A percentile compares a stretch with the other conserved stretches of the same genome.
These are phyloP conservation scores for Trapa incisa DNA, from an alignment of 345 rosid genomes.

Conservation along the genomic window DNA sequence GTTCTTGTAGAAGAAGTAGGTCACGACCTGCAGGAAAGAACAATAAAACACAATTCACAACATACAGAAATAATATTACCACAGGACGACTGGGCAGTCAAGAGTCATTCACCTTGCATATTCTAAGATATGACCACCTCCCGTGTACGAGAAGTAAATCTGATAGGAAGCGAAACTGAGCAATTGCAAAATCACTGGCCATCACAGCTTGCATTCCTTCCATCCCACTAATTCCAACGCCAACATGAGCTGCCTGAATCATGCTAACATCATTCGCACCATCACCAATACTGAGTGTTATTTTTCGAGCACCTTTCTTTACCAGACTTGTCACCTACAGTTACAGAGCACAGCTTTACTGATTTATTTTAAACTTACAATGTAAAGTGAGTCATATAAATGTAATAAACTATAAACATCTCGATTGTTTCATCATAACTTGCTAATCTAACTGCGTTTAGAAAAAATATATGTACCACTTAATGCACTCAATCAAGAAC, in stretches of 20 bases:
- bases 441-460: background rate
- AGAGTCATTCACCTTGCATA: constrained; percentile 69
- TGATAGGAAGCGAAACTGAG: constrained; percentile 86
- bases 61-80: background rate
- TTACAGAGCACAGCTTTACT: background rate
- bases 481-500: background rate
- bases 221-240: constrained; percentile 93
- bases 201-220: constrained; percentile 99
- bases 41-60: background rate
- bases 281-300: constrained; percentile 97
- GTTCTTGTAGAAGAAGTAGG: constrained; percentile 96
- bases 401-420: background rate
- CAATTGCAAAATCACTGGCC: constrained; percentile 99
- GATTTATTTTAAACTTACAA: background rate
- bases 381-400: background rate
- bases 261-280: constrained; percentile 99
- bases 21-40: constrained; percentile 65
- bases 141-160: constrained; percentile 99
- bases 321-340: constrained; percentile 88
- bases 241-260: constrained; percentile 99
- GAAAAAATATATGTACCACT: background rate
- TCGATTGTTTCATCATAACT: background rate
- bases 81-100: background rate
- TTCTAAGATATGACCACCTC: constrained; percentile 94
- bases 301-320: constrained; percentile 90